Conservation (phyloP, 352 stramenopile species). For the Elongisporangium undulatum region DNA sequence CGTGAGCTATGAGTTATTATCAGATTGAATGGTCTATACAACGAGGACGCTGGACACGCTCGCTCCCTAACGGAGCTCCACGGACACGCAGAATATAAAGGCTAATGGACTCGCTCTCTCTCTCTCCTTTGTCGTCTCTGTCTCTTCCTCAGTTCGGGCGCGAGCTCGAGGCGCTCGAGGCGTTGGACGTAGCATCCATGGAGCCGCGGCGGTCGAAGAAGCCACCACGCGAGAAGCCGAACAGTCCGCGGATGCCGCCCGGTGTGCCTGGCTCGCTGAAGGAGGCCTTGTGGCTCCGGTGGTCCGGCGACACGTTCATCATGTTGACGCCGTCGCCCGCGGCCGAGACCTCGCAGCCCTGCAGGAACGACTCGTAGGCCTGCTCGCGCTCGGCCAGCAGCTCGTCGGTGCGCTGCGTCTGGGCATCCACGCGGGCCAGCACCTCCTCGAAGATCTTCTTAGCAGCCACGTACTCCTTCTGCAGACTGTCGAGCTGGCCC, state of each 20-base stretch:
- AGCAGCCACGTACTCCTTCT: conserved; percentile 76
- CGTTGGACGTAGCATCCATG: conserved; percentile 36
- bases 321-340: conserved; percentile 6
- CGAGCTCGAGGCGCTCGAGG: conserved; percentile 5
- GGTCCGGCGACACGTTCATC: not conserved
- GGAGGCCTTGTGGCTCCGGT: conserved; percentile 22
- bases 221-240: conserved; percentile 62
- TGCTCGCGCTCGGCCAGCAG: conserved; percentile 58
- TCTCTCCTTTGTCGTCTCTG: conserved; percentile 3
- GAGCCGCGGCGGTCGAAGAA: conserved; percentile 67
- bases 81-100: not conserved
- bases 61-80: not conserved
- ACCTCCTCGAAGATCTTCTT: conserved; percentile 83
- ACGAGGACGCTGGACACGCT: conserved; percentile 5
- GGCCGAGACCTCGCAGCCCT: conserved; percentile 39
- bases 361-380: conserved; percentile 77
- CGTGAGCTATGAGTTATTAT: conserved; percentile 1
- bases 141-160: not conserved
- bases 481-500: conserved; percentile 62
- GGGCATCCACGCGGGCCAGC: conserved; percentile 53
- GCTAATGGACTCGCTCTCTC: conserved; percentile 7
- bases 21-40: not conserved
- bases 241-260: conserved; percentile 51
- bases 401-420: conserved; percentile 71
- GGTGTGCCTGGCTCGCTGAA: conserved; percentile 27